A percentile compares a stretch with the other conserved stretches of the same genome.
Evolutionary conservation across 2,329 filamentous ascomycete genomes (phyloP).

Genomic region (Trichophyton schoenleinii): DNA sequence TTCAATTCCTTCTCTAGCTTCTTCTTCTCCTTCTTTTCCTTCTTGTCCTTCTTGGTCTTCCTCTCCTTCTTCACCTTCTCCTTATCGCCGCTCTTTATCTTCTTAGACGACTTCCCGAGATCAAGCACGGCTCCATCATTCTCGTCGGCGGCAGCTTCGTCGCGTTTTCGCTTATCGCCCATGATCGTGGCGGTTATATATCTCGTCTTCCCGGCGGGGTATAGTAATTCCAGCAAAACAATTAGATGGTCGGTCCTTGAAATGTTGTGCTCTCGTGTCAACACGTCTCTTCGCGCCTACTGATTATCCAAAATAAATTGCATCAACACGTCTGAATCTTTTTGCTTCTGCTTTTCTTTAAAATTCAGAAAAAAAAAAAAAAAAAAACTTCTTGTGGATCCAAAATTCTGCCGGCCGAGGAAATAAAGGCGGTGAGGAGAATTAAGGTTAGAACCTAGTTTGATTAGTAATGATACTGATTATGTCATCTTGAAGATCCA

Average conservation of each 20-base stretch:
- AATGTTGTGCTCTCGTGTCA: neutral
- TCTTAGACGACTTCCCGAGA: slow-evolving; percentile 8
- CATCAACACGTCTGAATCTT: neutral
- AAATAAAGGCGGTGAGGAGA: neutral
- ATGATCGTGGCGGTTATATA: slow-evolving; percentile 6
- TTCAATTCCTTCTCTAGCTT: slow-evolving; percentile 15
- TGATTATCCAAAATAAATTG: neutral
- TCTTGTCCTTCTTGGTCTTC: slow-evolving; percentile 17
- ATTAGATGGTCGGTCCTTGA: neutral
- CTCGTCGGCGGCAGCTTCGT: slow-evolving; percentile 8
- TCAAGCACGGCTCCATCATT: slow-evolving; percentile 10
- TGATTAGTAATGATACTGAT: neutral
- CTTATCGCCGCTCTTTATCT: slow-evolving; percentile 10
- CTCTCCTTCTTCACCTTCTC: slow-evolving; percentile 8
- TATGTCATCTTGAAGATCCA: neutral
- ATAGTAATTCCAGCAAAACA: neutral
- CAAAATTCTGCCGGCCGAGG: slow-evolving; percentile 1
- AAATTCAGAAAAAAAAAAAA: neutral
- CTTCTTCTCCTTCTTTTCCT: slow-evolving; percentile 9
- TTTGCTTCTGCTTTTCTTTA: neutral
- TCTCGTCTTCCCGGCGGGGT: neutral
- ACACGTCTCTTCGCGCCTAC: neutral
- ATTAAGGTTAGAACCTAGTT: neutral
- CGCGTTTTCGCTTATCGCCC: slow-evolving; percentile 15
- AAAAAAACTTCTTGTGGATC: neutral